Evolutionary conservation across 2,329 filamentous ascomycete genomes (phyloP).

Genomic region (Colletotrichum spinosum): DNA sequence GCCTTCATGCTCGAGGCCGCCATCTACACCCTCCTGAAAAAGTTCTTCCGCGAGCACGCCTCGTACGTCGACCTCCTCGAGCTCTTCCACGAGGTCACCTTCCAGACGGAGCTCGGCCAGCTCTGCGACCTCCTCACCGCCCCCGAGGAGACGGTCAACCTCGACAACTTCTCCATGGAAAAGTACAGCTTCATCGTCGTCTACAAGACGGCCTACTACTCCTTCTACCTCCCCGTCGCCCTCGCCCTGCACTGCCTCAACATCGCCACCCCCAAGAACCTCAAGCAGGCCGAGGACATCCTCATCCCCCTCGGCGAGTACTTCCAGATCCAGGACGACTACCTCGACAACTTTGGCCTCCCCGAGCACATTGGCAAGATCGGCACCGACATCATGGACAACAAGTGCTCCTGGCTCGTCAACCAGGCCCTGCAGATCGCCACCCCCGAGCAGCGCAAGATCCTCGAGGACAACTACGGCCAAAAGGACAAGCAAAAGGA

Average conservation of each 20-base stretch:
- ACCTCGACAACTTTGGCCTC: slow-evolving; percentile 96
- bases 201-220: slow-evolving; percentile 99
- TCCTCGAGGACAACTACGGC: slow-evolving; percentile 94
- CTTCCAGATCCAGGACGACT: slow-evolving; percentile 99
- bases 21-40: slow-evolving; percentile 93
- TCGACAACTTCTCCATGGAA: slow-evolving; percentile 93
- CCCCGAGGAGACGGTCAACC: slow-evolving; percentile 91
- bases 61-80: slow-evolving; percentile 92
- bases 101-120: slow-evolving; percentile 96
- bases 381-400: slow-evolving; percentile 98
- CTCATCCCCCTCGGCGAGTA: slow-evolving; percentile 98
- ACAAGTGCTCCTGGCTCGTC: slow-evolving; percentile 99
- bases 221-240: slow-evolving; percentile 97
- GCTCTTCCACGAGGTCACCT: slow-evolving; percentile 94
- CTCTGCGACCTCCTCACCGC: slow-evolving; percentile 94
- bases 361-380: slow-evolving; percentile 97
- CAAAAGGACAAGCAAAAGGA: slow-evolving; percentile 88
- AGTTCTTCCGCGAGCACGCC: slow-evolving; percentile 89
- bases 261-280: slow-evolving; percentile 86
- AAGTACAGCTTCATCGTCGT: slow-evolving; percentile 99
- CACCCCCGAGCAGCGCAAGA: slow-evolving; percentile 85
- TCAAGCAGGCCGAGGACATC: slow-evolving; percentile 89
- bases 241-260: slow-evolving; percentile 88
- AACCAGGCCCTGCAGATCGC: slow-evolving; percentile 90
- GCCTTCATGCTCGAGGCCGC: slow-evolving; percentile 92